Evolutionary conservation across 1,284 basidiomycete species (phyloP).

Genomic region (Xerocomus cyaneibrunnescens): DNA sequence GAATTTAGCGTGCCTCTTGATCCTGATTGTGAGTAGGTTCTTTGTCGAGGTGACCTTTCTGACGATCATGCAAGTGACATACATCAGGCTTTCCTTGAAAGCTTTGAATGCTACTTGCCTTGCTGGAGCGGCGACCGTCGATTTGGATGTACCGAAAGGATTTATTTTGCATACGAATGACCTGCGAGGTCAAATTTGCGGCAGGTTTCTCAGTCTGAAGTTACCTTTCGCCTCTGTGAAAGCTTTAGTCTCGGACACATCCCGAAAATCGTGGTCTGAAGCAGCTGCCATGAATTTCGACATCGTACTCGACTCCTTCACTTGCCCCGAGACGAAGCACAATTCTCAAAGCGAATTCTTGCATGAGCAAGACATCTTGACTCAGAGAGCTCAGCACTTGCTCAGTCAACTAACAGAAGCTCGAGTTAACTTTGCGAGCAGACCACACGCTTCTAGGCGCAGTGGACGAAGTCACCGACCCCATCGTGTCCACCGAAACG

Average conservation of each 20-base stretch:
- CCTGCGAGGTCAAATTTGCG: conserved; percentile 62
- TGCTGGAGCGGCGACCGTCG: conserved; percentile 52
- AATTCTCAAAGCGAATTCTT: conserved; percentile 69
- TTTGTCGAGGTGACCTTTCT: conserved; percentile 1
- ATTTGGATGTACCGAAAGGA: conserved; percentile 59
- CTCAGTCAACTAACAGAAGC: conserved; percentile 40
- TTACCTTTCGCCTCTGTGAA: conserved; percentile 50
- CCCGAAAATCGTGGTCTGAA: conserved; percentile 64
- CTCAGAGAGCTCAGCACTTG: conserved; percentile 62
- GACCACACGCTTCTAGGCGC: not conserved
- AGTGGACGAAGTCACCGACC: conserved; percentile 13
- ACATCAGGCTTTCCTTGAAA: conserved; percentile 61
- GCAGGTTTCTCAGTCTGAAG: conserved; percentile 56
- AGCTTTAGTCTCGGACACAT: conserved; percentile 43
- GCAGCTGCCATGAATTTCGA: conserved; percentile 58
- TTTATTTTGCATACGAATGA: conserved; percentile 72
- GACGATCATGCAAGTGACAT: conserved; percentile 31
- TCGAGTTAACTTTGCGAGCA: conserved; percentile 5
- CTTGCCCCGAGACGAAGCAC: conserved; percentile 52
- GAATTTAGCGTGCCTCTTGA: conserved; percentile 63
- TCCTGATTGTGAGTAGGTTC: conserved; percentile 65
- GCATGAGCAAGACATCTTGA: conserved; percentile 66
- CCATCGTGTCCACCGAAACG: conserved; percentile 42
- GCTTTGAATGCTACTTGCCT: conserved; percentile 56
- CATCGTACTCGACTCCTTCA: conserved; percentile 67